phyloP scores from a whole-genome alignment of 2,329 filamentous ascomycete species.

The Chaetomiaceae sp. region DNA sequence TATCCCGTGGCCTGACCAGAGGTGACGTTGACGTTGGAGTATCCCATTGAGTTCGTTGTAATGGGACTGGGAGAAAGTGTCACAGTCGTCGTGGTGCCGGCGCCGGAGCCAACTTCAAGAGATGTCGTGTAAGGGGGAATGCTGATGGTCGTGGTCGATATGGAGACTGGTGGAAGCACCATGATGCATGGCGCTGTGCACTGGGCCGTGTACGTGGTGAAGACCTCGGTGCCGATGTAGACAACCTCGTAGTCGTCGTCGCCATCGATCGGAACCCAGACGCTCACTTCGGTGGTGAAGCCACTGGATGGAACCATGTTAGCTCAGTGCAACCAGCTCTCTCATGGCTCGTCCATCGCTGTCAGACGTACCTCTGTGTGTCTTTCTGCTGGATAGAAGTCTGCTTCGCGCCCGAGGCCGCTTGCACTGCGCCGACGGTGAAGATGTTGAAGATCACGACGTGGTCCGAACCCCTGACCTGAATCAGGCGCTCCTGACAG shows the following conservation, averaged over 20 bases:
- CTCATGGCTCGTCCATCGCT: too few species aligned
- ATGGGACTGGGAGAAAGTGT: not conserved
- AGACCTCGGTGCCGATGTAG: not conserved
- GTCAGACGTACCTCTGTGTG: not conserved
- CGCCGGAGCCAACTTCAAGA: not conserved
- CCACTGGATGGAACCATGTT: not conserved
- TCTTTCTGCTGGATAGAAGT: not conserved
- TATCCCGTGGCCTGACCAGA: not conserved
- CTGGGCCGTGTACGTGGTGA: not conserved
- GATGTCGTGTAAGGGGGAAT: not conserved
- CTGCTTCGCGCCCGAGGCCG: not conserved
- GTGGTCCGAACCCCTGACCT: not conserved
- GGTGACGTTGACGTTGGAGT: not conserved
- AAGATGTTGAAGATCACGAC: slow-evolving; percentile 1
- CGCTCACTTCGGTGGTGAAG: not conserved
- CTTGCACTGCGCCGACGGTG: not conserved
- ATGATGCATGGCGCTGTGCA: not conserved
- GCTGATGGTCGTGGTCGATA: not conserved
- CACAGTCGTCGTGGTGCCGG: not conserved
- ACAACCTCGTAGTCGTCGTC: not conserved
- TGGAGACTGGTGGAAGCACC: not conserved
- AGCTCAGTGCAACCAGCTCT: too few species aligned
- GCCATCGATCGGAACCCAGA: not conserved
- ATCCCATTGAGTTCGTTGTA: not conserved
- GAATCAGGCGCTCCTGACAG: not conserved